Evolutionary conservation across 2,329 filamentous ascomycete genomes (phyloP).

Genomic region (Aspergillus persii): DNA sequence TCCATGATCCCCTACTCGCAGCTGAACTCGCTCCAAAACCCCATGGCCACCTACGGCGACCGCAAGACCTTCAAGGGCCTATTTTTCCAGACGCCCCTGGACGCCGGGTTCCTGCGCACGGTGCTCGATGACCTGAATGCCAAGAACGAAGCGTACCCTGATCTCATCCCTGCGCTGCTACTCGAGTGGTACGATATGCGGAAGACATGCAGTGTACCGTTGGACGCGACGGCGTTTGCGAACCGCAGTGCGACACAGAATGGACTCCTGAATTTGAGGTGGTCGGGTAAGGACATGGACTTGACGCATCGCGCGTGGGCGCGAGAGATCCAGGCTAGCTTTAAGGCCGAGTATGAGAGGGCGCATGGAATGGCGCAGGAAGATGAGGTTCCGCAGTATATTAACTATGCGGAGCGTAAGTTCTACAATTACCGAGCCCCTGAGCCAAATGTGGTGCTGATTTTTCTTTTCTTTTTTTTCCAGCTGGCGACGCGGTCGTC

Average conservation of each 20-base stretch:
- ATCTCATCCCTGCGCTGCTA: conserved; percentile 33
- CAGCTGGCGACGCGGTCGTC: conserved; percentile 33
- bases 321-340: conserved; percentile 28
- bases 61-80: conserved; percentile 46
- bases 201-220: conserved; percentile 38
- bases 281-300: conserved; percentile 42
- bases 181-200: conserved; percentile 46
- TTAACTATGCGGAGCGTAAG: conserved; percentile 37
- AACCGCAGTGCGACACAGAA: conserved; percentile 48
- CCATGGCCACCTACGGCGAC: conserved; percentile 38
- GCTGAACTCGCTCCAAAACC: conserved; percentile 42
- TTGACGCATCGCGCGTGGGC: conserved; percentile 39
- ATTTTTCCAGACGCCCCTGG: conserved; percentile 46
- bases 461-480: background rate
- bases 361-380: conserved; percentile 3
- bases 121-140: conserved; percentile 32
- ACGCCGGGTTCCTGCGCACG: conserved; percentile 30
- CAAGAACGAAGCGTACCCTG: conserved; percentile 26
- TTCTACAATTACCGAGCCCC: background rate
- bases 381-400: conserved; percentile 31
- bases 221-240: conserved; percentile 44
- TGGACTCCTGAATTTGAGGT: conserved; percentile 41
- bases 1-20: conserved; percentile 43
- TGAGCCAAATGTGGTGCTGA: no score
- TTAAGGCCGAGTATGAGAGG: conserved; percentile 24